Conservation (phyloP, 1,139 yeast genomes). For the Kodamaea fungicola region DNA sequence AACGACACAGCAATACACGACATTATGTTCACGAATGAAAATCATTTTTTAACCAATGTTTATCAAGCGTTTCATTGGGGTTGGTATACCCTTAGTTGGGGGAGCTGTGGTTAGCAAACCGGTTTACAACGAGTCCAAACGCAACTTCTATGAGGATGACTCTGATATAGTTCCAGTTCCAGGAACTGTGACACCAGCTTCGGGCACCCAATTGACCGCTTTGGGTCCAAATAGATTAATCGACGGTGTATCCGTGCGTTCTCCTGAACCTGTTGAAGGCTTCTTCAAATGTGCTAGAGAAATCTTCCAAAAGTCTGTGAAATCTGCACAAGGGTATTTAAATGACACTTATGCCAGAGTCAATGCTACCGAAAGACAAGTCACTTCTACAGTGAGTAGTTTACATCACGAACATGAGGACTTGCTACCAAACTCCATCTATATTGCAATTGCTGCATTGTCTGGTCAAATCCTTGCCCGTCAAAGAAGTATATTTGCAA, state of each 20-base stretch:
- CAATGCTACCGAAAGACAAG: constrained; percentile 60
- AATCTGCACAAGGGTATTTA: constrained; percentile 19
- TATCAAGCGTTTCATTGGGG: constrained; percentile 10
- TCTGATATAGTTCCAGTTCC: constrained; percentile 48
- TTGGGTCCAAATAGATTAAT: constrained; percentile 45
- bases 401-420: constrained; percentile 74
- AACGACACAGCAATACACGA: constrained; percentile 2
- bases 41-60: constrained; percentile 9
- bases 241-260: constrained; percentile 57
- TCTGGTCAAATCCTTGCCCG: constrained; percentile 82
- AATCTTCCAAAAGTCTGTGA: constrained; percentile 15
- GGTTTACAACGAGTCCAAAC: constrained; percentile 24
- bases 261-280: constrained; percentile 48
- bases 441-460: constrained; percentile 69
- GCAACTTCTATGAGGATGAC: constrained; percentile 63
- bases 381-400: constrained; percentile 63
- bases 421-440: constrained; percentile 71
- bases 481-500: constrained; percentile 58
- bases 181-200: constrained; percentile 54
- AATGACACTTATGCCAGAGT: constrained; percentile 45
- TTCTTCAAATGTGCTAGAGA: constrained; percentile 48
- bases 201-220: constrained; percentile 40
- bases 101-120: constrained; percentile 2
- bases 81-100: constrained; percentile 9
- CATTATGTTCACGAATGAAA: constrained; percentile 10